A percentile compares a stretch with the other conserved stretches of the same genome.
Evolutionary conservation across 2,329 filamentous ascomycete species (phyloP).

Genomic region (Amphichorda felina): DNA sequence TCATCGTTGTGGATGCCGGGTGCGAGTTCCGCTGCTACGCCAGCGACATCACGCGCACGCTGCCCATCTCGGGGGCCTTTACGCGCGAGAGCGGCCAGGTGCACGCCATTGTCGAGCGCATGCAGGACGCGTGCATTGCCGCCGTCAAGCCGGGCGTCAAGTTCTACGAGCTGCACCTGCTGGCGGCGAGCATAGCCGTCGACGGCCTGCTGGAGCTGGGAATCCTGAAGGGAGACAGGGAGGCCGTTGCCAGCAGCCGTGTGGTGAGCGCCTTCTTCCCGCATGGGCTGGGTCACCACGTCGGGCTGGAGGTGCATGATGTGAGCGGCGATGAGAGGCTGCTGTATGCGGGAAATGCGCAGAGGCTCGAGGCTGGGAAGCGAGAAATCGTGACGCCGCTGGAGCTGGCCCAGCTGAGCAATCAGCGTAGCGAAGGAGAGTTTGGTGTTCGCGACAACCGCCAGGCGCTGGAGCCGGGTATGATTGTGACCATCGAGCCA

Average conservation of each 20-base stretch:
- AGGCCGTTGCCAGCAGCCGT: slow-evolving; percentile 35
- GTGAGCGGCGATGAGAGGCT: slow-evolving; percentile 30
- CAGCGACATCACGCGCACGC: slow-evolving; percentile 79
- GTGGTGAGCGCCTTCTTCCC: slow-evolving; percentile 53
- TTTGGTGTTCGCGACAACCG: neutral
- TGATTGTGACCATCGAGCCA: slow-evolving; percentile 71
- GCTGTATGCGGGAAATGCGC: slow-evolving; percentile 4
- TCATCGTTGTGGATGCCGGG: slow-evolving; percentile 78
- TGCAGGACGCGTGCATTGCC: slow-evolving; percentile 67
- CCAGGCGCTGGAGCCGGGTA: slow-evolving; percentile 42
- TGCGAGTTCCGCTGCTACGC: slow-evolving; percentile 80
- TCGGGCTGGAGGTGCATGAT: slow-evolving; percentile 56
- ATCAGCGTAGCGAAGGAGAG: too few species aligned
- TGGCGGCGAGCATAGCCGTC: slow-evolving; percentile 62
- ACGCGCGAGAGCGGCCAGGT: slow-evolving; percentile 57
- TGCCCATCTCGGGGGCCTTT: slow-evolving; percentile 64
- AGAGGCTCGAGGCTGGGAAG: slow-evolving; percentile 22
- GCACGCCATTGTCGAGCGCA: slow-evolving; percentile 65
- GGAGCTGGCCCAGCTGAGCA: slow-evolving; percentile 16
- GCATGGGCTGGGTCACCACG: slow-evolving; percentile 52
- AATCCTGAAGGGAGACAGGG: slow-evolving; percentile 52
- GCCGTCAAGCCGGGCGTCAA: slow-evolving; percentile 55
- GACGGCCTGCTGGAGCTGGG: slow-evolving; percentile 60
- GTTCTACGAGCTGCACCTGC: slow-evolving; percentile 61
- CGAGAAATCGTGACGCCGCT: slow-evolving; percentile 25